A percentile compares a stretch with the other conserved stretches of the same genome.
These are phyloP conservation scores for Trypanosoma lewisi DNA, from an alignment of 208 protist genomes.

Conservation along the genomic window DNA sequence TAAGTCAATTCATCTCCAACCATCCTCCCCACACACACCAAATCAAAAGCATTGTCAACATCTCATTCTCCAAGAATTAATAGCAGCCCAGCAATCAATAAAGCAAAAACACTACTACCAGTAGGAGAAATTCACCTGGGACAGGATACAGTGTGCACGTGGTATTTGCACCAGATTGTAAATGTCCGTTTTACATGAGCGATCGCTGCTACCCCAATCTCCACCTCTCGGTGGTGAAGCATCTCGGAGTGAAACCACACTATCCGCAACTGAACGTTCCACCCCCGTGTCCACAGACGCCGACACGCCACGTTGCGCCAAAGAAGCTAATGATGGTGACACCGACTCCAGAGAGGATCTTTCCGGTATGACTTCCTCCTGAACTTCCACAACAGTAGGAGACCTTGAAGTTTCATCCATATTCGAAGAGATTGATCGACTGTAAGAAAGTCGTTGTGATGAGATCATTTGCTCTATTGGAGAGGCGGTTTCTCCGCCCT, in stretches of 20 bases:
- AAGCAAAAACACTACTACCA: slow-evolving; percentile 3
- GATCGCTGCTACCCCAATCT: not conserved
- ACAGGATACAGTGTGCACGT: slow-evolving; percentile 16
- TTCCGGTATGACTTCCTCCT: slow-evolving; percentile 1
- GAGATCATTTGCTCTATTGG: slow-evolving; percentile 8
- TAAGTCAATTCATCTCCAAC: not conserved
- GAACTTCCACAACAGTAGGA: slow-evolving; percentile 12
- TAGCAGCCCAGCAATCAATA: not conserved
- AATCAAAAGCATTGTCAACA: not conserved
- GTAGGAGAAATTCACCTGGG: slow-evolving; percentile 19
- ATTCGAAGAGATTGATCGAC: not conserved
- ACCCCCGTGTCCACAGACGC: not conserved
- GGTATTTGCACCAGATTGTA: slow-evolving; percentile 16
- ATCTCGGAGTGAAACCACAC: slow-evolving; percentile 14
- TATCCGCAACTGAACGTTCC: slow-evolving; percentile 8
- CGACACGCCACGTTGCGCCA: not conserved
- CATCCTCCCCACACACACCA: no score
- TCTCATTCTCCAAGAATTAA: not conserved
- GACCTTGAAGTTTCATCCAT: not conserved
- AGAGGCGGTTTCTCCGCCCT: not conserved
- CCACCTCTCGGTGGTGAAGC: slow-evolving; percentile 4
- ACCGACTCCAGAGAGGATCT: not conserved
- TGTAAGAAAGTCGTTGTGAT: slow-evolving; percentile 4
- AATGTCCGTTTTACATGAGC: not conserved
- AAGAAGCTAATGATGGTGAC: not conserved